Conservation (phyloP, 768 basidiomycete species). For the Favolaschia claudopus region DNA sequence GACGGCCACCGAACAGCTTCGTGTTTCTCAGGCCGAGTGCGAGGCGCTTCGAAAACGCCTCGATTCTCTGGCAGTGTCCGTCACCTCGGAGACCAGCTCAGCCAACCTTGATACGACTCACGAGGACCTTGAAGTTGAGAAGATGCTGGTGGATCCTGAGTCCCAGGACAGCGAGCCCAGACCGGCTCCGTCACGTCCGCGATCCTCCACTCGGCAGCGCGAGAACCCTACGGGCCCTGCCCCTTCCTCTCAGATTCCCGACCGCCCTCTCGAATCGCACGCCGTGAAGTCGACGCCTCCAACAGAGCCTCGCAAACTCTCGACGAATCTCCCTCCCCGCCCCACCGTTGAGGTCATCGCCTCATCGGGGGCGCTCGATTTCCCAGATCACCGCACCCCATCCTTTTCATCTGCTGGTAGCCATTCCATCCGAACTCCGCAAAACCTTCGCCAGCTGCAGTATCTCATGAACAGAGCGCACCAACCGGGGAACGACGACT, state of each 20-base stretch:
- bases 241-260: neutral
- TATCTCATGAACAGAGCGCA: conserved; percentile 52
- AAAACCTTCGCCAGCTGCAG: conserved; percentile 49
- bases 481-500: conserved; percentile 49
- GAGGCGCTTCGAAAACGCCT: conserved; percentile 41
- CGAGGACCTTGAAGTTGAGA: conserved; percentile 15
- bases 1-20: conserved; percentile 34
- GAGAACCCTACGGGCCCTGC: conserved; percentile 1
- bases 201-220: neutral
- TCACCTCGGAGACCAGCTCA: too few relatives aligned
- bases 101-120: conserved; percentile 1
- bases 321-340: conserved; percentile 7
- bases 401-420: neutral
- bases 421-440: conserved; percentile 33
- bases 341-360: conserved; percentile 21
- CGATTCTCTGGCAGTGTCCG: conserved; percentile 5
- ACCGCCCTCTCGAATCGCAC: neutral
- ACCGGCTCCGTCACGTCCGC: neutral
- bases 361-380: conserved; percentile 13
- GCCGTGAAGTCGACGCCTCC: neutral
- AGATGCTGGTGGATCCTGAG: conserved; percentile 21
- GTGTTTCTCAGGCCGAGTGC: conserved; percentile 39
- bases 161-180: neutral
- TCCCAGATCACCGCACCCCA: neutral
- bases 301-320: neutral